Evolutionary conservation across 257 asterid species (phyloP), one percentile per base, ranked within the genome.

Genomic region (Solanum piurae): DNA sequence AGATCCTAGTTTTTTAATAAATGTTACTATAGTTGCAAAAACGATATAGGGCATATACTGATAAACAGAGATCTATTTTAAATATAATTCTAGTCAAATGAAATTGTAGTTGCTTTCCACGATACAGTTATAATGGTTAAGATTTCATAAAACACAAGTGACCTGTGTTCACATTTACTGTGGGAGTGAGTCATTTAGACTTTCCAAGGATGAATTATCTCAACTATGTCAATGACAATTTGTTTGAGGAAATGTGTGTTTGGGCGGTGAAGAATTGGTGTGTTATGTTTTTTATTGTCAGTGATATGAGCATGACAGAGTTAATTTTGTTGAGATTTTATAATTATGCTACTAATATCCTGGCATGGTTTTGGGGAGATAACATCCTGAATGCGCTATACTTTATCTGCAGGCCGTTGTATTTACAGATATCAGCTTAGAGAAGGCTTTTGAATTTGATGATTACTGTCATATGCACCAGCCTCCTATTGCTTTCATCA

Each of bases 401-500:
- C 64, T 66, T 42, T 62, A 18, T 62, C 29, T 91, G 91, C 95
- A 96, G 99, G 98, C 98, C 90, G 98, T 95, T 87, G 98, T 96
- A 64, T 95, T 96, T 83, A 96, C 98, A 84, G 98, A 95, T 87
- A 92, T 91, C 87, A 86, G 89, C 86, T 87, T 96, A 83, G 94
- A 93, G 89, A 76, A 87, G 33, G 98, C 98, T 27, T 89, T 93
- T 76, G 95, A 94, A 88, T 96, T 95, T 83, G 90, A 94, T 91
- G 98, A 95, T 87, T 95, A 92, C 92, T 96, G 99, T 88, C 99
- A 91, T 92, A 91, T 85, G 46, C 98, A 96, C 87, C 96, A 94
- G 87, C 98, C 99, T 88, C 98, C 98, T 14, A 95, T 96, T 86
- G 97, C 99, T 87, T 96, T 96, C 93, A 92, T 96, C 85, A 96